Conservation (phyloP, 768 basidiomycete genomes). For the Thelephora ganbajun region DNA sequence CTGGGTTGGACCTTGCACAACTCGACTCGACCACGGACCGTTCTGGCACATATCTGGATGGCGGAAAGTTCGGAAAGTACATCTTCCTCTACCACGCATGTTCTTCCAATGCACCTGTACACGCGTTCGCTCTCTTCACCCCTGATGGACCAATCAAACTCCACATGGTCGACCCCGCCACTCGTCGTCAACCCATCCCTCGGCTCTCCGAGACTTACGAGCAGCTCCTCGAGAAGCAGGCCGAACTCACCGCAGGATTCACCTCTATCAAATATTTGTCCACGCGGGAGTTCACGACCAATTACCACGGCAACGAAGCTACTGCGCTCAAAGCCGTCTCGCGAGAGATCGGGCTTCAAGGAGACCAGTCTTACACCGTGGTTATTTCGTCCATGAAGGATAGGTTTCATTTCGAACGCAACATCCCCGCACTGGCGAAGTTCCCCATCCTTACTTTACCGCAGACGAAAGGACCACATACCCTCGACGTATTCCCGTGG, state of each 20-base stretch:
- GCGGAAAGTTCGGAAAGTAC: constrained; percentile 58
- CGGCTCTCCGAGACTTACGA: constrained; percentile 64
- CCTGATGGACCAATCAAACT: constrained; percentile 58
- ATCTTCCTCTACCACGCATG: constrained; percentile 82
- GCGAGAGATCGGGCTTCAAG: constrained; percentile 67
- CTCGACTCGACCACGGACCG: constrained; percentile 50
- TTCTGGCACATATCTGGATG: constrained; percentile 58
- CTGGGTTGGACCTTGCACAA: constrained; percentile 74
- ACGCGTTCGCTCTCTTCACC: constrained; percentile 81
- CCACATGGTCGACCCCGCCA: constrained; percentile 83
- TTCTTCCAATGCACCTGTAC: constrained; percentile 57
- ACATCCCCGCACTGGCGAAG: constrained; percentile 54
- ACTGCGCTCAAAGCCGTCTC: constrained; percentile 80
- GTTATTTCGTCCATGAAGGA: constrained; percentile 82
- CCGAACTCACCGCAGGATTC: constrained; percentile 23
- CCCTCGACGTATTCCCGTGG: constrained; percentile 80
- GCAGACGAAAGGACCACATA: constrained; percentile 61
- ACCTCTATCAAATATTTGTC: constrained; percentile 51
- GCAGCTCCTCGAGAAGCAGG: constrained; percentile 43
- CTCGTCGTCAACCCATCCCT: constrained; percentile 69
- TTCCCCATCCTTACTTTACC: constrained; percentile 86
- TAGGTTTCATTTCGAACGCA: constrained; percentile 65
- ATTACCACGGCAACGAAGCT: constrained; percentile 67
- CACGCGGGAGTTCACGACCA: constrained; percentile 43
- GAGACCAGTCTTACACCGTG: constrained; percentile 60